Percentiles rank a stretch among this genome's conserved stretches.
These are phyloP conservation scores for Termitomyces sp. DNA, from an alignment of 768 basidiomycete species.

Conservation along the genomic window DNA sequence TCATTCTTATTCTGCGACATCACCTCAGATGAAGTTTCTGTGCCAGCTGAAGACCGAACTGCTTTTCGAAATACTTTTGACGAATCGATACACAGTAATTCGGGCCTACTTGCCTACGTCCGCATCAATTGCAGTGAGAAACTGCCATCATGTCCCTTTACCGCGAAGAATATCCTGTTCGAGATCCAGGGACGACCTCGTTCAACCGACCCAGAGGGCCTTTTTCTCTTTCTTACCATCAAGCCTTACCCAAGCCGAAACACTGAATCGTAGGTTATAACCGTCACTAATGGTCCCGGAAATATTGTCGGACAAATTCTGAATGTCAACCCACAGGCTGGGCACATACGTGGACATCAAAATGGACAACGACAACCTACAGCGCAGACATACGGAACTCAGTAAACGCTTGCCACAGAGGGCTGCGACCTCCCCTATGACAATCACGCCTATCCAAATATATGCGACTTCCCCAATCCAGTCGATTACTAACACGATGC, in stretches of 20 bases:
- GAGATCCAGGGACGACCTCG: conserved; percentile 67
- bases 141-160: conserved; percentile 14
- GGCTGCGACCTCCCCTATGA: conserved; percentile 17
- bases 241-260: conserved; percentile 75
- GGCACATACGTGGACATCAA: conserved; percentile 79
- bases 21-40: background rate
- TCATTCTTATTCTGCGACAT: background rate
- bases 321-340: conserved; percentile 35
- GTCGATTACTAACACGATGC: conserved; percentile 3
- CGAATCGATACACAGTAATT: conserved; percentile 41
- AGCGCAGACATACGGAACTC: conserved; percentile 49
- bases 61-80: conserved; percentile 54
- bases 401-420: conserved; percentile 23
- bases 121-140: conserved; percentile 48
- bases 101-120: conserved; percentile 52
- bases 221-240: conserved; percentile 70
- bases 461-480: conserved; percentile 31
- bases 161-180: conserved; percentile 50
- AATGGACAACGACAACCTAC: conserved; percentile 77
- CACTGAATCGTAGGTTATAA: conserved; percentile 64
- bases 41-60: conserved; percentile 50
- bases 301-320: background rate
- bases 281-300: conserved; percentile 10
- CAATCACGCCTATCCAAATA: conserved; percentile 22
- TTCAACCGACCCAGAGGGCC: conserved; percentile 33